Conservation (phyloP, 768 basidiomycete genomes). For the Cystofilobasidium macerans region DNA sequence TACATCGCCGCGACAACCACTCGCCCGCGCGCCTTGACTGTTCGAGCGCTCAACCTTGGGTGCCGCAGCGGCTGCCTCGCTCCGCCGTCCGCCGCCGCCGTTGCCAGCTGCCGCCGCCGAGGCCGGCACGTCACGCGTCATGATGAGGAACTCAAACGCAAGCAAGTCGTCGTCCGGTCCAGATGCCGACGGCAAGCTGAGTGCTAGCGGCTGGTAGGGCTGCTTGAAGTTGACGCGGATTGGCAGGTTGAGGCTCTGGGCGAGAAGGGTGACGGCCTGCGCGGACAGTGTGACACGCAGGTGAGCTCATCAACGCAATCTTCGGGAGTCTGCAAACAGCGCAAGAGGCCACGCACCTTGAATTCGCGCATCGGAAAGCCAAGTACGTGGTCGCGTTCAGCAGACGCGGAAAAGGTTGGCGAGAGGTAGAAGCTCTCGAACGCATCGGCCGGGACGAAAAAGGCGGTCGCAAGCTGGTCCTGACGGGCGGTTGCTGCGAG, state of each 20-base stretch:
- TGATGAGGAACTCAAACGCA: constrained; percentile 2
- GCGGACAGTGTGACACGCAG: not conserved
- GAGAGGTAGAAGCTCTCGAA: not conserved
- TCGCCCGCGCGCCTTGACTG: no score
- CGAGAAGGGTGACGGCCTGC: not conserved
- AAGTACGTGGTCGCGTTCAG: not conserved
- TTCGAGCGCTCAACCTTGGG: not conserved
- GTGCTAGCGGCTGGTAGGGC: not conserved
- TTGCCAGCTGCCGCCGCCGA: not conserved
- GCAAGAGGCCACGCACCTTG: not conserved
- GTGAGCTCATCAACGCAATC: not conserved
- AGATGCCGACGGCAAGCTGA: not conserved
- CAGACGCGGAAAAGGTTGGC: not conserved
- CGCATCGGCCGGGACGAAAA: not conserved
- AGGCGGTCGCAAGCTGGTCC: not conserved
- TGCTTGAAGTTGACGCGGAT: not conserved
- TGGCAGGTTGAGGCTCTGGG: not conserved
- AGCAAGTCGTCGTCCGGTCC: not conserved
- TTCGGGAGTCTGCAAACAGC: no score
- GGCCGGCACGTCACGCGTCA: not conserved
- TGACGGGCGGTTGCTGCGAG: not conserved
- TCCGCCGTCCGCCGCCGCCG: not conserved
- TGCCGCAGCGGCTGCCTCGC: no score
- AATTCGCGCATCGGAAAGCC: constrained; percentile 4
- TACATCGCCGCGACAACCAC: not conserved